Conservation (phyloP, 1,139 yeast species). For the Kluyveromyces sp. region DNA sequence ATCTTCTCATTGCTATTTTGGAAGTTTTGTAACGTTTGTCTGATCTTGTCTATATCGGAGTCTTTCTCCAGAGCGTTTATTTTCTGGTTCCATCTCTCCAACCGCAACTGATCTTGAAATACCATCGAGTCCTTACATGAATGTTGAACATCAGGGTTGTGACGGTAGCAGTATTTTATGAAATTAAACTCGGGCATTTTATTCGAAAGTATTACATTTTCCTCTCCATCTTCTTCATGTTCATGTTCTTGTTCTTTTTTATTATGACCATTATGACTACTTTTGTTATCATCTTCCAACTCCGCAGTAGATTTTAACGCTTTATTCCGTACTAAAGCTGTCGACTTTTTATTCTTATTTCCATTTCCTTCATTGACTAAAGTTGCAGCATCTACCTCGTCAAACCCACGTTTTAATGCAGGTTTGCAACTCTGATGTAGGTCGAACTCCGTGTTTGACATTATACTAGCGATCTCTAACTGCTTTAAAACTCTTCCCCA, state of each 20-base stretch:
- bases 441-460: not conserved
- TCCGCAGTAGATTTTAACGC: no score
- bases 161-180: conserved; percentile 72
- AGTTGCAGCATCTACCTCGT: not conserved
- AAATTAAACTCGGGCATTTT: conserved; percentile 25
- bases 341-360: not conserved
- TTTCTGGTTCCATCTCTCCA: conserved; percentile 51
- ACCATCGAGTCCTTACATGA: conserved; percentile 27
- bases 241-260: no score
- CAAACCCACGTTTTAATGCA: conserved; percentile 1
- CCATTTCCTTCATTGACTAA: not conserved
- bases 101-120: conserved; percentile 52
- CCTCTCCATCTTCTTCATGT: not conserved
- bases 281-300: no score
- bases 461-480: not conserved
- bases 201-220: not conserved
- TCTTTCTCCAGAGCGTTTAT: conserved; percentile 72
- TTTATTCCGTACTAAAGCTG: no score
- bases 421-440: conserved; percentile 7
- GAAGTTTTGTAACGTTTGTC: conserved; percentile 37
- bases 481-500: no score
- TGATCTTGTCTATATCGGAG: conserved; percentile 63
- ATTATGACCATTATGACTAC: no score
- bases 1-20: conserved; percentile 35
- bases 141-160: conserved; percentile 60